Conservation (phyloP, 495 filamentous ascomycete genomes). For the Tuber brumale region DNA sequence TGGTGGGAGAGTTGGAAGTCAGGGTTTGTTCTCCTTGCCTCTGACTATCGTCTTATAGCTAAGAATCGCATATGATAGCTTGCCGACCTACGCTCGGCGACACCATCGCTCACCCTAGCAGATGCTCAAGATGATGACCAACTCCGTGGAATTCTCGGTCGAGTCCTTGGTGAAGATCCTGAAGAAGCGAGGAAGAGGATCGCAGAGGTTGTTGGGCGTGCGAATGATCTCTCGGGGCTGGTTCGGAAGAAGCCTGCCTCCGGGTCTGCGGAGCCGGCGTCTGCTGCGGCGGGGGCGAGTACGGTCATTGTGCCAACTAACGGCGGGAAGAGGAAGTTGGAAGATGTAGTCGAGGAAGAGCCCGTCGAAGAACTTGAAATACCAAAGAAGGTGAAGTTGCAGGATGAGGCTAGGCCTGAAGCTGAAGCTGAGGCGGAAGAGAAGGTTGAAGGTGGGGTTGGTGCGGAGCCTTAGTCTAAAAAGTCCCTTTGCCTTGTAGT, state of each 20-base stretch:
- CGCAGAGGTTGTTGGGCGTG: slow-evolving; percentile 69
- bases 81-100: slow-evolving; percentile 58
- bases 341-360: slow-evolving; percentile 45
- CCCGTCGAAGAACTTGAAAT: slow-evolving; percentile 41
- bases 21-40: slow-evolving; percentile 34
- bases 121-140: slow-evolving; percentile 43
- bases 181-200: slow-evolving; percentile 58
- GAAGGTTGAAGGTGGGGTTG: not conserved
- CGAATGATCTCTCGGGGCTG: slow-evolving; percentile 80
- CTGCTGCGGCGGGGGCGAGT: slow-evolving; percentile 8
- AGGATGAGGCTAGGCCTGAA: slow-evolving; percentile 6
- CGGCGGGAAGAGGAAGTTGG: slow-evolving; percentile 41
- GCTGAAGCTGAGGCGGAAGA: not conserved
- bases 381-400: slow-evolving; percentile 44
- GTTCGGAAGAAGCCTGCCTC: slow-evolving; percentile 61
- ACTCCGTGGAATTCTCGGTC: slow-evolving; percentile 64
- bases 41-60: not conserved
- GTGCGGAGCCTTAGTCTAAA: not conserved
- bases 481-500: not conserved
- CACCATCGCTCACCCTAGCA: slow-evolving; percentile 52
- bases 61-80: slow-evolving; percentile 49
- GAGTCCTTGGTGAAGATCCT: slow-evolving; percentile 61
- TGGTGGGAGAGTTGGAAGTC: slow-evolving; percentile 49
- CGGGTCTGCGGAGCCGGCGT: slow-evolving; percentile 32
- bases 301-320: slow-evolving; percentile 13